Percentiles rank a stretch among this genome's conserved stretches.
phyloP scores from a whole-genome alignment of 2,329 filamentous ascomycete genomes.

The Penicillium sumatraense region DNA sequence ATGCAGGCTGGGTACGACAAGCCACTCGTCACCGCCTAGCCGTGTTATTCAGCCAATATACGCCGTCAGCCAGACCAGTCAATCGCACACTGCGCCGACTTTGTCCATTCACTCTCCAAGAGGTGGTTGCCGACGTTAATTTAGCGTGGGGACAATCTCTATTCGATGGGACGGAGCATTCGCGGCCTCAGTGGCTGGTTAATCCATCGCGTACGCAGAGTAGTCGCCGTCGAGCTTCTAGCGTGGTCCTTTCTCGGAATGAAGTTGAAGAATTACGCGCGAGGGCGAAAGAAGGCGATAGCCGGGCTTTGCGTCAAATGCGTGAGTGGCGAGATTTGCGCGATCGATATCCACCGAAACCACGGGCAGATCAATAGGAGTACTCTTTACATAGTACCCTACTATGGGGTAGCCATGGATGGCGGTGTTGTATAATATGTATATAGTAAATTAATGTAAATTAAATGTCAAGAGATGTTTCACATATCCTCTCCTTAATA shows the following conservation, averaged over 20 bases:
- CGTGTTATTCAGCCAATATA: constrained; percentile 39
- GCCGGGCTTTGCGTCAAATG: not conserved
- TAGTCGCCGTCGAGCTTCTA: constrained; percentile 10
- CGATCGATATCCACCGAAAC: not conserved
- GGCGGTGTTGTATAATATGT: not conserved
- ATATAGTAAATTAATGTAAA: too few species aligned
- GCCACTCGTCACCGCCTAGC: constrained; percentile 43
- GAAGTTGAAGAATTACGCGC: not conserved
- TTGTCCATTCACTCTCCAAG: constrained; percentile 39
- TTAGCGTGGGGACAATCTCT: constrained; percentile 40
- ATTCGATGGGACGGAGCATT: constrained; percentile 29
- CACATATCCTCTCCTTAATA: too few species aligned
- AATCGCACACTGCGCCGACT: constrained; percentile 42
- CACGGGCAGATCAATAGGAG: not conserved
- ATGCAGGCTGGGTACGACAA: constrained; percentile 31
- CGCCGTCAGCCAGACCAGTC: constrained; percentile 34
- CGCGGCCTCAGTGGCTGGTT: constrained; percentile 26
- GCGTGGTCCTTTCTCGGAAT: not conserved
- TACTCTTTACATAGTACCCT: constrained; percentile 1
- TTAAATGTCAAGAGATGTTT: too few species aligned
- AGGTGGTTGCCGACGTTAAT: constrained; percentile 38
- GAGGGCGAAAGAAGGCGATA: not conserved
- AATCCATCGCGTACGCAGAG: constrained; percentile 25
- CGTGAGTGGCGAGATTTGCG: constrained; percentile 1
- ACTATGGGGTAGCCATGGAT: too few species aligned